Evolutionary conservation across 2,329 filamentous ascomycete species (phyloP).

Genomic region (Epichloe festucae): DNA sequence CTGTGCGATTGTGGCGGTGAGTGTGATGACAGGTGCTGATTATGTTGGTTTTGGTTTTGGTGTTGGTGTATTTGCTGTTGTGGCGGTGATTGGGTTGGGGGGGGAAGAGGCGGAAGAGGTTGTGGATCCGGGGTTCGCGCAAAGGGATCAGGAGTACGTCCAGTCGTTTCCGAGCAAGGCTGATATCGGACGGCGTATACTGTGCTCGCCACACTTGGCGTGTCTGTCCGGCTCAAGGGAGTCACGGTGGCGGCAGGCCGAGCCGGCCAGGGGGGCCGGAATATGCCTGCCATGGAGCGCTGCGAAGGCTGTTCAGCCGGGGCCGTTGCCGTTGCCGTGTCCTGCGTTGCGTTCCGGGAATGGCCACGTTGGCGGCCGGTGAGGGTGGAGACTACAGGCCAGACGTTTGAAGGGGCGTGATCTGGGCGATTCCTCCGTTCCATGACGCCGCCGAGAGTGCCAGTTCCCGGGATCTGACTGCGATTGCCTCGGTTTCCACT

Average conservation of each 20-base stretch:
- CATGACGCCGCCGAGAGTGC: constrained; percentile 3
- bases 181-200: constrained; percentile 52
- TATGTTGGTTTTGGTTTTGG: background rate
- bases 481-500: constrained; percentile 20
- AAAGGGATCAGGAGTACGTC: constrained; percentile 30
- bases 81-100: background rate
- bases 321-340: constrained; percentile 4
- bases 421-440: background rate
- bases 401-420: constrained; percentile 11
- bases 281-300: constrained; percentile 20
- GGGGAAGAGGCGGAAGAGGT: constrained; percentile 6
- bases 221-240: constrained; percentile 48
- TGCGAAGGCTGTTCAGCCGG: constrained; percentile 13
- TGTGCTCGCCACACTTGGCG: constrained; percentile 50
- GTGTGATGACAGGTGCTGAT: background rate
- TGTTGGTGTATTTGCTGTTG: background rate
- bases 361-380: constrained; percentile 15
- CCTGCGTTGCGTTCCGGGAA: constrained; percentile 7
- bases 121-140: constrained; percentile 27
- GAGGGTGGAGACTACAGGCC: constrained; percentile 16
- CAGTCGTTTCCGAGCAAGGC: constrained; percentile 38
- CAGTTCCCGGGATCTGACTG: constrained; percentile 1
- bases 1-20: background rate
- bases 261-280: constrained; percentile 44
- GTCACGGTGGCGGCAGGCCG: constrained; percentile 42